These are phyloP conservation scores for Cystofilobasidium macerans DNA, from an alignment of 768 basidiomycete species.

Conservation along the genomic window DNA sequence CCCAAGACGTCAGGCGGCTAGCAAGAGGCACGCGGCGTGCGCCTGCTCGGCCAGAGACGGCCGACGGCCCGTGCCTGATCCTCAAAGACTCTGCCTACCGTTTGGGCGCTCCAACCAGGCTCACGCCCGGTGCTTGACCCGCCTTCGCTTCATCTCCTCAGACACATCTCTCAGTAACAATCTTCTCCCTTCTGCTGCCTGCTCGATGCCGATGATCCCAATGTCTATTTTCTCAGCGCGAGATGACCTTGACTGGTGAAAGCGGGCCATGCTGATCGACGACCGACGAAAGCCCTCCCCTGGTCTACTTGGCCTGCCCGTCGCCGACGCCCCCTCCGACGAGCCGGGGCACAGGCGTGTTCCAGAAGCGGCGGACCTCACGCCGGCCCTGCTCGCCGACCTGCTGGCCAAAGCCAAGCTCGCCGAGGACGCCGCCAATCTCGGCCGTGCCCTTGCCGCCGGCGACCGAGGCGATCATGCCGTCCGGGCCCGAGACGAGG, in stretches of 20 bases:
- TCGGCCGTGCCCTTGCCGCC: conserved; percentile 8
- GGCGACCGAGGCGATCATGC: conserved; percentile 19
- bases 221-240: no score
- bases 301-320: no score
- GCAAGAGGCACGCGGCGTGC: neutral
- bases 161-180: no score
- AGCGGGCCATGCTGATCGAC: no score
- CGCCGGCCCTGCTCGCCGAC: neutral
- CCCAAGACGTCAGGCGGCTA: neutral
- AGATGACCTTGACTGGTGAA: no score
- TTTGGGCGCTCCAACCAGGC: no score
- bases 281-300: no score
- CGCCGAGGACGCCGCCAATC: conserved; percentile 16
- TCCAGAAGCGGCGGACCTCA: conserved; percentile 23
- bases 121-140: no score
- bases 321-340: no score
- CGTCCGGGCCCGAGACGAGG: conserved; percentile 25
- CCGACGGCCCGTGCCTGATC: neutral
- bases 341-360: neutral
- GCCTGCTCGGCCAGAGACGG: neutral
- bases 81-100: neutral
- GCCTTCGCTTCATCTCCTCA: no score
- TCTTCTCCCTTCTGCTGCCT: no score
- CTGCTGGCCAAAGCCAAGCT: conserved; percentile 18
- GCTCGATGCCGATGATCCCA: no score